phyloP scores from a whole-genome alignment of 768 basidiomycete genomes.

The Hypholoma fasciculare region DNA sequence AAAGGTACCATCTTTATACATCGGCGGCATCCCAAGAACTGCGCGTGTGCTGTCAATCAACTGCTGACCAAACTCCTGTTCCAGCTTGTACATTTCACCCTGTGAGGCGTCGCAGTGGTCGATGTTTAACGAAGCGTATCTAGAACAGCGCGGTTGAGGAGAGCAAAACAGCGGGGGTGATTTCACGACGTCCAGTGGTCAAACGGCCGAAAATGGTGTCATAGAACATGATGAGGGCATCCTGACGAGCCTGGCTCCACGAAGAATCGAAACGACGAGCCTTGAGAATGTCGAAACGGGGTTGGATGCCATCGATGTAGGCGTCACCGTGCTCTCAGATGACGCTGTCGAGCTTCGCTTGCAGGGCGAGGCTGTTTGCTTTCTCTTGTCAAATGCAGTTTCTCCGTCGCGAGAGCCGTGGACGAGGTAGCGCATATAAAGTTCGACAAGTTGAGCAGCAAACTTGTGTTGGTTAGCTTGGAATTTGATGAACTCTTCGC shows the following conservation, averaged over 20 bases:
- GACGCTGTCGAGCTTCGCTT: slow-evolving; percentile 87
- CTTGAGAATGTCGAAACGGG: slow-evolving; percentile 91
- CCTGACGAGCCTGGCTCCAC: slow-evolving; percentile 99
- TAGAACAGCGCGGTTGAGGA: slow-evolving; percentile 97
- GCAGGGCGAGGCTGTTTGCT: slow-evolving; percentile 66
- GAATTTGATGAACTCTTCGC: slow-evolving; percentile 98
- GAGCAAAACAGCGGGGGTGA: slow-evolving; percentile 94
- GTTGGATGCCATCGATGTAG: slow-evolving; percentile 94
- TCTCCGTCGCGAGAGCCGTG: slow-evolving; percentile 93
- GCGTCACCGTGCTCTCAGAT: slow-evolving; percentile 88
- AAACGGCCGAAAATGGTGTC: slow-evolving; percentile 97
- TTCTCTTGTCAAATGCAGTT: slow-evolving; percentile 88
- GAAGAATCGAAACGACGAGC: slow-evolving; percentile 98
- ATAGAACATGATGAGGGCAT: slow-evolving; percentile 95
- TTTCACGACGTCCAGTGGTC: slow-evolving; percentile 92
- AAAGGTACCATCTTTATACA: slow-evolving; percentile 91
- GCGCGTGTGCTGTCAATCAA: slow-evolving; percentile 92
- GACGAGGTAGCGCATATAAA: slow-evolving; percentile 95
- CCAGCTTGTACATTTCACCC: slow-evolving; percentile 93
- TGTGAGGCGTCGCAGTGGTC: slow-evolving; percentile 75
- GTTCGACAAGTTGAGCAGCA: slow-evolving; percentile 89
- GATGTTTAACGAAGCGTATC: slow-evolving; percentile 88
- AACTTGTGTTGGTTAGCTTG: slow-evolving; percentile 91
- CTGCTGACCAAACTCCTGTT: slow-evolving; percentile 95
- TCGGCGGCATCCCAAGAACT: slow-evolving; percentile 78